Conservation (phyloP, 164 flowering plant genomes). For the Magnolia sinica region DNA sequence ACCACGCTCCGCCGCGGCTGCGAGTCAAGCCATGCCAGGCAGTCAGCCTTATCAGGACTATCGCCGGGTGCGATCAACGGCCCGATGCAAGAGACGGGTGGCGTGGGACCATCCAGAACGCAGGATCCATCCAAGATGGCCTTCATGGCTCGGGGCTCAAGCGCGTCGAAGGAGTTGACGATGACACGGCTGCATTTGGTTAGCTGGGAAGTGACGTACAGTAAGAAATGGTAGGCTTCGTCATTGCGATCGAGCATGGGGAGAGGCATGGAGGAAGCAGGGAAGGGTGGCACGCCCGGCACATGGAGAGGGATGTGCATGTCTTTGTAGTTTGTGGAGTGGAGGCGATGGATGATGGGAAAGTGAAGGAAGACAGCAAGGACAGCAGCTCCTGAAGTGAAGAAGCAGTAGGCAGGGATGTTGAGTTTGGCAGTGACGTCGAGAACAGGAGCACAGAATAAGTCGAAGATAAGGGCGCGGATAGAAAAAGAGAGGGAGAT, state of each 20-base stretch:
- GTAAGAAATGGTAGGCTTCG: constrained; percentile 18
- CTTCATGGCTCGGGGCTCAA: constrained; percentile 21
- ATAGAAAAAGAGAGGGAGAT: constrained; percentile 21
- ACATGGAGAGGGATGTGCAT: constrained; percentile 15
- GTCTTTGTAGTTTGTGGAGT: constrained; percentile 19
- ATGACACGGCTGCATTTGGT: constrained; percentile 25
- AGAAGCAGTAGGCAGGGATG: constrained; percentile 42
- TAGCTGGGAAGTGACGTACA: constrained; percentile 2
- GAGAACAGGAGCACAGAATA: constrained; percentile 31
- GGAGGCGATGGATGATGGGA: constrained; percentile 23
- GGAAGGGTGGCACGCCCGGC: constrained; percentile 43
- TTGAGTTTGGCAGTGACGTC: constrained; percentile 19
- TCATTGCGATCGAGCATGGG: constrained; percentile 24
- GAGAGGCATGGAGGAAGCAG: constrained; percentile 21
- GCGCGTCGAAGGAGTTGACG: constrained; percentile 30
- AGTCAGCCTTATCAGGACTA: constrained; percentile 4
- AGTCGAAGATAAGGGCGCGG: constrained; percentile 37
- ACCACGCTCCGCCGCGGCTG: constrained; percentile 43
- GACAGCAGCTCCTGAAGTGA: constrained; percentile 27
- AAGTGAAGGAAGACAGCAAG: constrained; percentile 29
- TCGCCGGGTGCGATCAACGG: constrained; percentile 23
- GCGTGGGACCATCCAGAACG: constrained; percentile 4
- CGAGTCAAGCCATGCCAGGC: constrained; percentile 37
- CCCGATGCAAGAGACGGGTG: constrained; percentile 23
- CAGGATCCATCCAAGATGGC: constrained; percentile 12